Conservation (phyloP, 108 stramenopile species). For the Aurantiochytrium sp. region DNA sequence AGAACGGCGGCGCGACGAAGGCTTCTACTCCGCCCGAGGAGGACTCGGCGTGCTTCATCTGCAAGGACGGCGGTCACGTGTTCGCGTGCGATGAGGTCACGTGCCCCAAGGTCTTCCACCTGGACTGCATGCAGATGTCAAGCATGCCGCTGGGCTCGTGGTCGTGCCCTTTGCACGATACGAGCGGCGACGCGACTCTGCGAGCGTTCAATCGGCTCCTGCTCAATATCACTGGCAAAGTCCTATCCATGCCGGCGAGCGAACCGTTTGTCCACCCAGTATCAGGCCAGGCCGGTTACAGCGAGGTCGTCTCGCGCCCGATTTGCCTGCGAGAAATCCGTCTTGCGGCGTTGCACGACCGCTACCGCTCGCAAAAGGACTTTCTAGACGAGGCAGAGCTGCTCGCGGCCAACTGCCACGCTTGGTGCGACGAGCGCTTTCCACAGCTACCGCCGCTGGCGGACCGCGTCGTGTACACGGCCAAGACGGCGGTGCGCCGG, state of each 20-base stretch:
- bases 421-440: background rate
- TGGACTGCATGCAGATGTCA: background rate
- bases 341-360: background rate
- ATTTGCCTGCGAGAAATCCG: constrained; percentile 6
- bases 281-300: background rate
- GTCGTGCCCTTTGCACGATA: background rate
- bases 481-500: background rate
- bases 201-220: background rate
- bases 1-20: no score
- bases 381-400: background rate
- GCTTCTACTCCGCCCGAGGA: no score
- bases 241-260: background rate
- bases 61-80: background rate
- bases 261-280: background rate
- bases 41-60: background rate
- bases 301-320: background rate
- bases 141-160: background rate
- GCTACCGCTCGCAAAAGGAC: background rate
- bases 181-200: background rate
- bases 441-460: background rate
- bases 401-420: background rate
- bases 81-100: background rate
- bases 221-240: background rate
- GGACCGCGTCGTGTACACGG: background rate
- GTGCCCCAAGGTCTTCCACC: background rate